These are phyloP conservation scores for Blastocrithidia nonstop DNA, from an alignment of 208 protist species.

Conservation along the genomic window DNA sequence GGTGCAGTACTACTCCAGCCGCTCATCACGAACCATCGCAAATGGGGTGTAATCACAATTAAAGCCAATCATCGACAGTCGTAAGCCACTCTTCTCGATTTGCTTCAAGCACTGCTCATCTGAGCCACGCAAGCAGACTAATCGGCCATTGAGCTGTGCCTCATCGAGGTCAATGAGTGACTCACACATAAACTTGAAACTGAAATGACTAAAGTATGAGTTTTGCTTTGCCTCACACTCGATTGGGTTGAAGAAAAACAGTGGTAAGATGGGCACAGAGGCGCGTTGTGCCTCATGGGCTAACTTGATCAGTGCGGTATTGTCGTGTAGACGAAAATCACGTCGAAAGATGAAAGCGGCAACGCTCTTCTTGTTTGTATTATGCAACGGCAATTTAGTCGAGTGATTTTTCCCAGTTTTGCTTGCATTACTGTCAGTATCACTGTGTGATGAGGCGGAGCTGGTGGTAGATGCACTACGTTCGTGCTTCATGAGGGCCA, in stretches of 20 bases:
- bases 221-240: constrained; percentile 43
- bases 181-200: constrained; percentile 56
- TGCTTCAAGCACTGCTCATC: constrained; percentile 25
- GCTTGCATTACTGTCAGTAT: no score
- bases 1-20: constrained; percentile 21
- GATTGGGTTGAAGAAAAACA: constrained; percentile 68
- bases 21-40: constrained; percentile 25
- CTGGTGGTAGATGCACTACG: no score
- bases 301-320: constrained; percentile 38
- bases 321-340: constrained; percentile 48
- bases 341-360: constrained; percentile 59
- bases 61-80: constrained; percentile 33
- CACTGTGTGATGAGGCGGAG: no score
- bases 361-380: constrained; percentile 8
- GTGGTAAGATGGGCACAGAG: constrained; percentile 21
- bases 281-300: constrained; percentile 7
- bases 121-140: constrained; percentile 44
- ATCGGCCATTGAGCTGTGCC: constrained; percentile 25
- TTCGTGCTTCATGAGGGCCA: no score
- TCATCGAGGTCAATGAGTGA: constrained; percentile 39
- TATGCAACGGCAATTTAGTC: no score
- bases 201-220: constrained; percentile 47
- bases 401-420: no score
- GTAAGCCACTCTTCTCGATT: constrained; percentile 18
- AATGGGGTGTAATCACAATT: constrained; percentile 69